These are phyloP conservation scores for Boletus rubroflammeus DNA, from an alignment of 768 basidiomycete species.

Conservation along the genomic window DNA sequence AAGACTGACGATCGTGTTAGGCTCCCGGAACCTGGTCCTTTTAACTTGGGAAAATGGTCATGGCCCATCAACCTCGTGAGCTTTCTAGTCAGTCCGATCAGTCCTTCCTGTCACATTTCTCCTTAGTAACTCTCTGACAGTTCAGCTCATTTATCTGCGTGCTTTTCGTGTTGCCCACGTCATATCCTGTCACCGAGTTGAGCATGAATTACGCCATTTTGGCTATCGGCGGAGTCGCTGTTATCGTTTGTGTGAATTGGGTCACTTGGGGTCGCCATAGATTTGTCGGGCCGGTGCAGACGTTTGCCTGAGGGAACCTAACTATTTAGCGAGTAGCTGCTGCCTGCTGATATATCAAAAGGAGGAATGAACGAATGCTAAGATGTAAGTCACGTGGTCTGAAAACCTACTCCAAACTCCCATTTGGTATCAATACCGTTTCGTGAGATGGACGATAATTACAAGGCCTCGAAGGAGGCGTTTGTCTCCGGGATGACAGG, in stretches of 20 bases:
- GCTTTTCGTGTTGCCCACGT: conserved; percentile 55
- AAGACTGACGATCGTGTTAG: conserved; percentile 24
- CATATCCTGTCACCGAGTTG: conserved; percentile 43
- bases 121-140: conserved; percentile 26
- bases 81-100: conserved; percentile 36
- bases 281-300: conserved; percentile 46
- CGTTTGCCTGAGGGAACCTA: conserved; percentile 13
- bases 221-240: conserved; percentile 44
- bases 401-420: background rate
- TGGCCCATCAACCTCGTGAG: conserved; percentile 49
- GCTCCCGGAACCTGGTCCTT: conserved; percentile 47
- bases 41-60: conserved; percentile 50
- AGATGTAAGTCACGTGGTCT: conserved; percentile 14
- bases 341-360: background rate
- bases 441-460: conserved; percentile 34
- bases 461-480: conserved; percentile 77
- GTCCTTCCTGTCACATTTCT: background rate
- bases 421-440: background rate
- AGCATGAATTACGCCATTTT: conserved; percentile 61
- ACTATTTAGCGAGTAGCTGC: background rate
- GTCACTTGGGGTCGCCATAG: conserved; percentile 42
- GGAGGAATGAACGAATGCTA: background rate
- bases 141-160: conserved; percentile 52
- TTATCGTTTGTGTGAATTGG: conserved; percentile 48
- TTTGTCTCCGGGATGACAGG: conserved; percentile 78